Evolutionary conservation across 2,329 filamentous ascomycete species (phyloP), one percentile per base, ranked within the genome.

Genomic region (Colletotrichum sidae): DNA sequence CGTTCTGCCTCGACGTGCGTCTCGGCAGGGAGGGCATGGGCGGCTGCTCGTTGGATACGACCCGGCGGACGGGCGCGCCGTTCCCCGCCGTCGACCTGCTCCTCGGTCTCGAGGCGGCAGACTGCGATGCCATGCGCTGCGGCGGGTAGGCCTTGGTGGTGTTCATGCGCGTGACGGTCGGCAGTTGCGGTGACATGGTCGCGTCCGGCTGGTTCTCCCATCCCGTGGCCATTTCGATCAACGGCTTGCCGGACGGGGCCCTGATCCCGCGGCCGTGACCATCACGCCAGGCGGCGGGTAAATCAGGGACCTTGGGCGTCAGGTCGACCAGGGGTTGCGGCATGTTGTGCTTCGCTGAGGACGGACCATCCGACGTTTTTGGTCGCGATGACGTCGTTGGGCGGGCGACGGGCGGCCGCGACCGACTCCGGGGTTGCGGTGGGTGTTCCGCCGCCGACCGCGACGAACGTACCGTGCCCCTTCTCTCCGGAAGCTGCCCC

Each of bases 321-420:
- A 93, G 82, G 71, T 92, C 91, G 37, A 94, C 78, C 6, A 94
- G 81, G 2, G 91, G 90, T 67, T 88, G 88, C 3, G 83, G 82
- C 70, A 72, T 75, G 10, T 77, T 60, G 17, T 68, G 72, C 52
- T 73, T 70, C 57, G 76, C 71, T 55, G 73, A 41, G 39, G 65
- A 63, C 6, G 67, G 64, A 13, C 64, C 60, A 44, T 69, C 69
- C 10, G 69, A 70, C 12, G 67, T 60, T 34, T 53, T 46, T 44
- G 67, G 35, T 39, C 67, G 59, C 73, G 76, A 62, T 11, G 71
- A 72, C 4, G 73, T 70, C 11, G 69, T 67, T 37, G 74, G 73
- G 25, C 71, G 72, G 52, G 65, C 53, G 35, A 53, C 57, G 9
- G 49, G 17, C 39, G 71, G 67, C 6, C 68, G 58, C 10, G 63